These are phyloP conservation scores for Sporothrix euskadiensis DNA, from an alignment of 2,329 filamentous ascomycete species.

Conservation along the genomic window DNA sequence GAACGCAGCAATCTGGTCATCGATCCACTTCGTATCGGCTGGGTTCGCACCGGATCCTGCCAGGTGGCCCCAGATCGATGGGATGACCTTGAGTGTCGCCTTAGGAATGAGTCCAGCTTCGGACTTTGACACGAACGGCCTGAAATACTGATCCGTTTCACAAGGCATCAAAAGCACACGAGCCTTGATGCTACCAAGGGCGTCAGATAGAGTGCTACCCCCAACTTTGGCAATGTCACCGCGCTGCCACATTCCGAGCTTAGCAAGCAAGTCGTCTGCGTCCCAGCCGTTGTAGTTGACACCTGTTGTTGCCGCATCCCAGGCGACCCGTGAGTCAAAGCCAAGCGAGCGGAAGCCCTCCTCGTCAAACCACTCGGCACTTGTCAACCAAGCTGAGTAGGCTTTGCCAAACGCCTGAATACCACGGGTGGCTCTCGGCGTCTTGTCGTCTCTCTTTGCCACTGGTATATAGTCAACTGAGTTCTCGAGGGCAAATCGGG, in stretches of 20 bases:
- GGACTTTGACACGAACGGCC: slow-evolving; percentile 74
- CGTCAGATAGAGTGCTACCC: slow-evolving; percentile 58
- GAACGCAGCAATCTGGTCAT: slow-evolving; percentile 18
- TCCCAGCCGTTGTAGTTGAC: slow-evolving; percentile 55
- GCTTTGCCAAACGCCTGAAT: slow-evolving; percentile 72
- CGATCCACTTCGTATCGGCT: slow-evolving; percentile 27
- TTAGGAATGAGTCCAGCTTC: slow-evolving; percentile 55
- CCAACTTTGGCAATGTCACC: slow-evolving; percentile 67
- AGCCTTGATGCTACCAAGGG: slow-evolving; percentile 69
- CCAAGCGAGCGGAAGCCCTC: slow-evolving; percentile 67
- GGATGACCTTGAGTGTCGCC: slow-evolving; percentile 25
- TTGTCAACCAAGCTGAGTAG: slow-evolving; percentile 81
- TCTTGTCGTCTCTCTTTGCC: slow-evolving; percentile 49
- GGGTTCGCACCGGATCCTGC: slow-evolving; percentile 26
- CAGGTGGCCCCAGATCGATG: slow-evolving; percentile 32
- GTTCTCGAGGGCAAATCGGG: slow-evolving; percentile 50
- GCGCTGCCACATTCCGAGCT: slow-evolving; percentile 75
- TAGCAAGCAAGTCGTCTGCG: slow-evolving; percentile 34
- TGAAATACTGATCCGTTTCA: slow-evolving; percentile 79
- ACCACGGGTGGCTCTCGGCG: slow-evolving; percentile 38
- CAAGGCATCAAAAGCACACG: slow-evolving; percentile 69
- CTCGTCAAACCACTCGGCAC: slow-evolving; percentile 74
- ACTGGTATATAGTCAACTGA: slow-evolving; percentile 41
- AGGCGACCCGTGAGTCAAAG: slow-evolving; percentile 69
- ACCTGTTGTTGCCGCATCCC: slow-evolving; percentile 76